A percentile compares a stretch with the other conserved stretches of the same genome.
These are phyloP conservation scores for Acacia concinna DNA, from an alignment of 331 rosid genomes.

Conservation along the genomic window DNA sequence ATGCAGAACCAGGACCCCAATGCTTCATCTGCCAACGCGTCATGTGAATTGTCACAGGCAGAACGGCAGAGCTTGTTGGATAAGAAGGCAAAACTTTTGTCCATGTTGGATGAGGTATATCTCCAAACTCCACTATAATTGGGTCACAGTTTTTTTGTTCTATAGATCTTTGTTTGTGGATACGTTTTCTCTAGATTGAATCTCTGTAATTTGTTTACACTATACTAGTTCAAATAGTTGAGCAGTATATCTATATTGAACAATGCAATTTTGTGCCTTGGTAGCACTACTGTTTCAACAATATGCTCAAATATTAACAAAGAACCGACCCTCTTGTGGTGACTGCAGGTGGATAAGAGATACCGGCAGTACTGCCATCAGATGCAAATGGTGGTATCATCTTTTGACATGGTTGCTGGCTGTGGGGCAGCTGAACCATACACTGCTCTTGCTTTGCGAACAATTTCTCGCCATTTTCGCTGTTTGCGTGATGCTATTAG, in stretches of 20 bases:
- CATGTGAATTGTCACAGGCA: slow-evolving; percentile 55
- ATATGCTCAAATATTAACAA: background rate
- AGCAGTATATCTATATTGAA: background rate
- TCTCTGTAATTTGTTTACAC: background rate
- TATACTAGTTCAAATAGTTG: background rate
- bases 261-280: slow-evolving; percentile 10
- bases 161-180: background rate
- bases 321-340: background rate
- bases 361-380: slow-evolving; percentile 80
- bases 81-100: slow-evolving; percentile 71
- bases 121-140: background rate
- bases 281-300: background rate
- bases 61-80: slow-evolving; percentile 72
- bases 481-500: slow-evolving; percentile 81
- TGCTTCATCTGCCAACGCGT: slow-evolving; percentile 46
- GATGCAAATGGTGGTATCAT: slow-evolving; percentile 71
- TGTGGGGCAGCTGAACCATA: slow-evolving; percentile 81
- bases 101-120: slow-evolving; percentile 85
- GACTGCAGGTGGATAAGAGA: slow-evolving; percentile 72
- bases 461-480: slow-evolving; percentile 88
- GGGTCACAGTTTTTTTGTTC: background rate
- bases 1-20: slow-evolving; percentile 46
- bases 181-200: background rate
- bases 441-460: slow-evolving; percentile 71
- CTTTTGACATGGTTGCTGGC: slow-evolving; percentile 79